Base-by-base conservation (phyloP, 768 basidiomycete genomes). In the Leccinellum luteum region DNA sequence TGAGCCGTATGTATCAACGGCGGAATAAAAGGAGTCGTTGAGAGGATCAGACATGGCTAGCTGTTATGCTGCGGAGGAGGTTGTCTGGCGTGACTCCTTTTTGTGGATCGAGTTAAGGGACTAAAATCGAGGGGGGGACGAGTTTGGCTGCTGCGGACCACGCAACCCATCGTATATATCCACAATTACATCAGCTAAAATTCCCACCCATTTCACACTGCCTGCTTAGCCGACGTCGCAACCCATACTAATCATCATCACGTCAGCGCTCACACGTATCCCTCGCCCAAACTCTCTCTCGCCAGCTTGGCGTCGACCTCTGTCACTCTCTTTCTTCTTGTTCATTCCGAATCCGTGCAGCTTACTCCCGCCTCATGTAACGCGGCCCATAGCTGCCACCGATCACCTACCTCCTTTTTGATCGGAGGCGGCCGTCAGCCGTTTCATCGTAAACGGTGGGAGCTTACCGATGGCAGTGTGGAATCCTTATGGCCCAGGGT, bases 1-100 rank as follows among this genome's bases (percentile, higher is more conserved):
- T 35, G 72, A 66, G 61, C 72, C 72, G 58, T 75, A 73, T 48
- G 73, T 57, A 69, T 73, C 71, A 60, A 57, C 70, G 59, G 73
- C 61, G 34, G 71, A 70, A 58, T 61, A 73, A 54, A 73, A 74
- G 51, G 61, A 67, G 55, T 72, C 71, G 59, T 56, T 64, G 31
- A 68, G 67, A 55, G 63, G 54, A 59, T 74, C 71, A 60, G 71
- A 64, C 71, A 73, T 72, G 68, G 55, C 59, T 54, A 35, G 64
- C 12, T 57, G 51, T 51, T 23, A 44, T 55, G 48, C 71, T 74
- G 71, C 71, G 71, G 68, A 64, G 34, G 58, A 48, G 38, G n/a
- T n/a, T 47, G 48, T 57, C 21, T 51, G 43, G 62, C 50, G 51
- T 51, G 61, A 63, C 55, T 60, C 54, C 38, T 52, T 60, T 63